Evolutionary conservation across 768 basidiomycete species (phyloP).

Genomic region (Amanita thiersii): DNA sequence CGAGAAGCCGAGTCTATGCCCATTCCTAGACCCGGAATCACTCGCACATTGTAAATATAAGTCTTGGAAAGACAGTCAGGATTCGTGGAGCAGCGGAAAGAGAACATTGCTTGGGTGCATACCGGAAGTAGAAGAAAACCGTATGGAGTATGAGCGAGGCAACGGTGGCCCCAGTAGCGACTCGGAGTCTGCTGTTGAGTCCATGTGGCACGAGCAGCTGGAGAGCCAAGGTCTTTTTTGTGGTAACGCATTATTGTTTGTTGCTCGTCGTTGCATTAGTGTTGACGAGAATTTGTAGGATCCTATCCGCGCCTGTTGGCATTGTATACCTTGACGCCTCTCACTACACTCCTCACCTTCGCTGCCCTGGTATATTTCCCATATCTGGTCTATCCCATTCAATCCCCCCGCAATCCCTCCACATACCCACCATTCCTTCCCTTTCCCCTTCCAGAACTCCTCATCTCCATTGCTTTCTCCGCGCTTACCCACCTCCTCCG

Average conservation of each 20-base stretch:
- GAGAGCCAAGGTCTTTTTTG: conserved; percentile 23
- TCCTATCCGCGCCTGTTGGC: conserved; percentile 49
- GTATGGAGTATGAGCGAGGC: too few relatives aligned
- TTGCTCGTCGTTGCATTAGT: conserved; percentile 9
- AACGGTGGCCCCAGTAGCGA: not conserved
- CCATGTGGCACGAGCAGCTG: conserved; percentile 20
- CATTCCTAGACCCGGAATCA: too few relatives aligned
- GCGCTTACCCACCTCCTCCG: conserved; percentile 47
- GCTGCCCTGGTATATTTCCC: conserved; percentile 44
- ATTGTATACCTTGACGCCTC: conserved; percentile 54
- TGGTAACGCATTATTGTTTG: conserved; percentile 14
- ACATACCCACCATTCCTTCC: conserved; percentile 44
- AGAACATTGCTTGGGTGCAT: not conserved
- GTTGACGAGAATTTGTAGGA: conserved; percentile 33
- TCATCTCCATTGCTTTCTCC: conserved; percentile 56
- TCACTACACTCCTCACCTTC: conserved; percentile 43
- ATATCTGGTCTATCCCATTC: conserved; percentile 34
- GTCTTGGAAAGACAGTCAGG: too few relatives aligned
- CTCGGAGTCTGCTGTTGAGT: not conserved
- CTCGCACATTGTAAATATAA: too few relatives aligned
- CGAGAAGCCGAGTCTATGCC: too few relatives aligned
- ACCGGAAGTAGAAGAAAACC: conserved; percentile 1
- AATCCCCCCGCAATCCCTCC: conserved; percentile 18
- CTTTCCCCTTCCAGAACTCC: conserved; percentile 57
- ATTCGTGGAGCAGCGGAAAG: conserved; percentile 1